Evolutionary conservation across 441 rosid species (phyloP).

Genomic region (Jatropha podagrica): DNA sequence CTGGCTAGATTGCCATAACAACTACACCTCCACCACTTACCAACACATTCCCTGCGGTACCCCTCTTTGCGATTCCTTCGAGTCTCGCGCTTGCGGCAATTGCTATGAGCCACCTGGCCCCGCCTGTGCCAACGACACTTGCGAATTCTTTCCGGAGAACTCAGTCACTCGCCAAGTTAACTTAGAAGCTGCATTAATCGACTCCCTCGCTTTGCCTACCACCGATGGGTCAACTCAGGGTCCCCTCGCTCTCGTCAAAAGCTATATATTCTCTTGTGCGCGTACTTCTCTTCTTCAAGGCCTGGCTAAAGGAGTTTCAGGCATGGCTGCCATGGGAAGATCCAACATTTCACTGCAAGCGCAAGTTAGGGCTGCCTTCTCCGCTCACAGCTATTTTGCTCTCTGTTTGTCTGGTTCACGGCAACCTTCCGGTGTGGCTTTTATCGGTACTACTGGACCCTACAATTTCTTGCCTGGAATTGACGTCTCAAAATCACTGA

Average conservation of each 20-base stretch:
- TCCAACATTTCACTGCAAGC: constrained; percentile 5
- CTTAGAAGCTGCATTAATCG: not conserved
- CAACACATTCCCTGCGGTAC: too few relatives aligned
- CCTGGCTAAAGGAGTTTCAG: constrained; percentile 5
- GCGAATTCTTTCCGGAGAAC: too few relatives aligned
- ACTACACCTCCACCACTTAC: too few relatives aligned
- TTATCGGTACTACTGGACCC: constrained; percentile 1
- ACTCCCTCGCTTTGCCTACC: not conserved
- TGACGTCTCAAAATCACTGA: constrained; percentile 3
- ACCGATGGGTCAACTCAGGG: constrained; percentile 5
- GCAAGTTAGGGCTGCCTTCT: constrained; percentile 6
- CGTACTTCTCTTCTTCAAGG: constrained; percentile 3
- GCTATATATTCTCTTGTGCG: not conserved
- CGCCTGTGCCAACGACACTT: too few relatives aligned
- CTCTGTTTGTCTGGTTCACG: constrained; percentile 5
- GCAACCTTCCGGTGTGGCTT: not conserved
- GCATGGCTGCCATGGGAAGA: constrained; percentile 8
- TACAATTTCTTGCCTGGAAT: constrained; percentile 16
- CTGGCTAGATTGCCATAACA: too few relatives aligned
- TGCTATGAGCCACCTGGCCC: too few relatives aligned
- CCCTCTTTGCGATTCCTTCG: too few relatives aligned
- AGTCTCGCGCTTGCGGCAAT: too few relatives aligned
- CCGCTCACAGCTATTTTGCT: constrained; percentile 1
- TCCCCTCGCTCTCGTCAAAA: not conserved
- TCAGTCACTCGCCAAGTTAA: too few relatives aligned